phyloP scores from a whole-genome alignment of 2,329 filamentous ascomycete genomes.

The Helotiales sp. region DNA sequence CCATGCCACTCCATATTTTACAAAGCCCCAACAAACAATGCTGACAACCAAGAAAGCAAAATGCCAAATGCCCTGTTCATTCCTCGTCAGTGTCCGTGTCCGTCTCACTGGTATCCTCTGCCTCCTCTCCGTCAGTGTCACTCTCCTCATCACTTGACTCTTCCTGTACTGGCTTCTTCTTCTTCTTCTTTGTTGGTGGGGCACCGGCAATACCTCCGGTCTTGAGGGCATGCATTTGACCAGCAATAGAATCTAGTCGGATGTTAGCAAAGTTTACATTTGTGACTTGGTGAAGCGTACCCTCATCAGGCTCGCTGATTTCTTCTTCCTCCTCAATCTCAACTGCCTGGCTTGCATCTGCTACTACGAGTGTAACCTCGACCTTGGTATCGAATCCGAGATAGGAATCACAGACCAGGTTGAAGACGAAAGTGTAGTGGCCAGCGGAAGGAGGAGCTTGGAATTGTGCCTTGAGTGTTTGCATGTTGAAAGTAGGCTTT shows the following conservation, averaged over 20 bases:
- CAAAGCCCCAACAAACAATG: slow-evolving; percentile 17
- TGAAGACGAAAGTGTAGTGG: slow-evolving; percentile 93
- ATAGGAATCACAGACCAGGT: slow-evolving; percentile 93
- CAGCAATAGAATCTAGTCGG: slow-evolving; percentile 77
- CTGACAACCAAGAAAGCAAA: slow-evolving; percentile 18
- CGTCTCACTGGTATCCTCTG: slow-evolving; percentile 67
- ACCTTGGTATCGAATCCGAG: slow-evolving; percentile 91
- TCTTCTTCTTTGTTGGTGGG: slow-evolving; percentile 61
- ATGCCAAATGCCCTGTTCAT: slow-evolving; percentile 26
- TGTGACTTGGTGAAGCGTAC: slow-evolving; percentile 59
- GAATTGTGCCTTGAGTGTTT: slow-evolving; percentile 97
- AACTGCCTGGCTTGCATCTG: slow-evolving; percentile 84
- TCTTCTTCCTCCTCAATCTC: slow-evolving; percentile 86
- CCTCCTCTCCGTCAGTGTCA: slow-evolving; percentile 74
- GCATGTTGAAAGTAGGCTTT: slow-evolving; percentile 90
- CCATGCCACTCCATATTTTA: slow-evolving; percentile 31
- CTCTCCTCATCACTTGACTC: slow-evolving; percentile 80
- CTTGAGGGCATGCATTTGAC: slow-evolving; percentile 88
- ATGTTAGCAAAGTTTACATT: slow-evolving; percentile 14
- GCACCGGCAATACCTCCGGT: slow-evolving; percentile 59
- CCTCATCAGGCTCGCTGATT: slow-evolving; percentile 97
- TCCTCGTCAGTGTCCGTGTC: slow-evolving; percentile 64
- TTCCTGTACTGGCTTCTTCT: slow-evolving; percentile 57
- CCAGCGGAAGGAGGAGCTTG: slow-evolving; percentile 90
- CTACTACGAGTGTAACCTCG: slow-evolving; percentile 87